Evolutionary conservation across 345 rosid genomes (phyloP).

Genomic region (Eucalyptus erythrocorys): DNA sequence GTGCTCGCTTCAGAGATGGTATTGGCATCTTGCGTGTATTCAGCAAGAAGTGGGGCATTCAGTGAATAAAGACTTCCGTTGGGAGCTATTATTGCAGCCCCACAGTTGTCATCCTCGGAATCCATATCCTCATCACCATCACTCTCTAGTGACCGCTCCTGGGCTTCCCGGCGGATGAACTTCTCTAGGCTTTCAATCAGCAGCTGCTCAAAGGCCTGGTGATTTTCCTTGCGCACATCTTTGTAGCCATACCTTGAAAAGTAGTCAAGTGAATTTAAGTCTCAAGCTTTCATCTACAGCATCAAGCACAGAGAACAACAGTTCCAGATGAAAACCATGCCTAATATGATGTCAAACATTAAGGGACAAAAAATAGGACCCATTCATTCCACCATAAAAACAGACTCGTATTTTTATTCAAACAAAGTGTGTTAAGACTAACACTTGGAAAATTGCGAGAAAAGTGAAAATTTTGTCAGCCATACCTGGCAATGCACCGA

Average conservation of each 20-base stretch:
- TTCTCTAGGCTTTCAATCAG: conserved; percentile 97
- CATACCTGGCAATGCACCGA: conserved; percentile 95
- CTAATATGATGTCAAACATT: not conserved
- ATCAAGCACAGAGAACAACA: not conserved
- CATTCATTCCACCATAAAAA: not conserved
- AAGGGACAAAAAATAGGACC: not conserved
- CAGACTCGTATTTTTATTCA: not conserved
- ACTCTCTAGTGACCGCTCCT: conserved; percentile 84
- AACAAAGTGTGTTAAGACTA: not conserved
- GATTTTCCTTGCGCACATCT: conserved; percentile 92
- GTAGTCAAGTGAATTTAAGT: not conserved
- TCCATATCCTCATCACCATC: conserved; percentile 65
- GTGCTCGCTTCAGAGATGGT: conserved; percentile 44
- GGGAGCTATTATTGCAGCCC: conserved; percentile 66
- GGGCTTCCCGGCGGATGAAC: conserved; percentile 92
- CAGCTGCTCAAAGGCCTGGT: conserved; percentile 91
- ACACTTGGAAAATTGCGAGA: not conserved
- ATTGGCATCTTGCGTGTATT: conserved; percentile 21
- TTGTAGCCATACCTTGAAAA: conserved; percentile 86
- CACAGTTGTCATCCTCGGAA: conserved; percentile 41
- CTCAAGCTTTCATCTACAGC: not conserved
- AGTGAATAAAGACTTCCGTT: conserved; percentile 90
- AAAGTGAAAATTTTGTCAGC: not conserved
- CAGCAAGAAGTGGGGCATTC: conserved; percentile 72
- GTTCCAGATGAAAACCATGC: not conserved